Evolutionary conservation across 176 grass and related monocot species (phyloP).

Genomic region (Bonia amplexicaulis): DNA sequence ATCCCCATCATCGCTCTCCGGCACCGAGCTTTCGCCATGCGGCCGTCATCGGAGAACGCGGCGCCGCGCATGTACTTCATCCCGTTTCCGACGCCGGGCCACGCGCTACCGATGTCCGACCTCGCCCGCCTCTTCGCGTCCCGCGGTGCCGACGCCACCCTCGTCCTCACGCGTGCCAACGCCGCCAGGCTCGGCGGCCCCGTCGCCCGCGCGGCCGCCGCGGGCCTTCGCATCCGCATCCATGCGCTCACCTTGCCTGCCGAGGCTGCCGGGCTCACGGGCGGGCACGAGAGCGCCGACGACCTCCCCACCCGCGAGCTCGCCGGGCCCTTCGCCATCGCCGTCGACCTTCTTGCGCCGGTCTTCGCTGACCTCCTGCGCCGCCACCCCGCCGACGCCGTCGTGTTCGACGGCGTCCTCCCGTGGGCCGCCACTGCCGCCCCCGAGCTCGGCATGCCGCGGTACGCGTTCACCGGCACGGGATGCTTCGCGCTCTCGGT

Average conservation of each 20-base stretch:
- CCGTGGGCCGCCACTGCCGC: slow-evolving; percentile 52
- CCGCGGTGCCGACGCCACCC: slow-evolving; percentile 41
- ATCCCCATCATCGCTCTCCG: background rate
- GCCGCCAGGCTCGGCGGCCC: slow-evolving; percentile 31
- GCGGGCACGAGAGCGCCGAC: slow-evolving; percentile 48
- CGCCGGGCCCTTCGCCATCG: slow-evolving; percentile 35
- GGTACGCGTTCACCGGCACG: slow-evolving; percentile 57
- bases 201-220: slow-evolving; percentile 27
- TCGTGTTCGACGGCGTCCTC: slow-evolving; percentile 62
- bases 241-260: slow-evolving; percentile 22
- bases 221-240: slow-evolving; percentile 27
- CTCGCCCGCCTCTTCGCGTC: slow-evolving; percentile 51
- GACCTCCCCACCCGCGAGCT: slow-evolving; percentile 45
- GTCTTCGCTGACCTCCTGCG: slow-evolving; percentile 38
- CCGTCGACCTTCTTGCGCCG: slow-evolving; percentile 54
- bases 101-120: slow-evolving; percentile 65
- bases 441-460: slow-evolving; percentile 41
- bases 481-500: slow-evolving; percentile 66
- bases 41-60: background rate
- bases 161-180: slow-evolving; percentile 40
- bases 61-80: slow-evolving; percentile 50
- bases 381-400: slow-evolving; percentile 29
- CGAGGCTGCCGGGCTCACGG: slow-evolving; percentile 28
- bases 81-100: slow-evolving; percentile 60
- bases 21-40: slow-evolving; percentile 4